Percentiles rank a stretch among this genome's conserved stretches.
Evolutionary conservation across 2,329 filamentous ascomycete genomes (phyloP).

Genomic region (Arachnomyces sp.): DNA sequence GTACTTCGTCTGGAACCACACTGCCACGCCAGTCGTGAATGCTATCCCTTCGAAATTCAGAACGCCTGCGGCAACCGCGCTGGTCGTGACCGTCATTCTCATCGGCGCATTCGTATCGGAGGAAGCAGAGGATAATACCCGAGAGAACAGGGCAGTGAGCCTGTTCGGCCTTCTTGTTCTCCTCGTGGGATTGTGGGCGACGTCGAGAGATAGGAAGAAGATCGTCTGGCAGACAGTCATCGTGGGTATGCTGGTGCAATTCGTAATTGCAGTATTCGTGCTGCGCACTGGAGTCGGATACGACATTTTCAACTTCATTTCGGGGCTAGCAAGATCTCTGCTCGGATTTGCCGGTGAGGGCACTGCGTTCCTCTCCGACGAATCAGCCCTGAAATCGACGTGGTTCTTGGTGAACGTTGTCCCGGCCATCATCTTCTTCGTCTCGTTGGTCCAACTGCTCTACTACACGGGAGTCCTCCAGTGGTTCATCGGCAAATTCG

Average conservation of each 20-base stretch:
- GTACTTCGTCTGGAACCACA: conserved; percentile 59
- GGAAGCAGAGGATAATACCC: conserved; percentile 66
- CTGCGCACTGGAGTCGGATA: conserved; percentile 70
- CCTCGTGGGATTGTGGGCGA: conserved; percentile 57
- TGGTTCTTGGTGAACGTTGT: conserved; percentile 74
- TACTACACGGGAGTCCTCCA: conserved; percentile 75
- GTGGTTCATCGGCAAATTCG: conserved; percentile 84
- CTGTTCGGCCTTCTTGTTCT: conserved; percentile 70
- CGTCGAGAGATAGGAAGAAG: conserved; percentile 59
- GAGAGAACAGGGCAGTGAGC: conserved; percentile 70
- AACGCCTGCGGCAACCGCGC: conserved; percentile 52
- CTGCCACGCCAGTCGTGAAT: conserved; percentile 49
- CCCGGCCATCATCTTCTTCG: conserved; percentile 95
- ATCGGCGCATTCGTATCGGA: conserved; percentile 66
- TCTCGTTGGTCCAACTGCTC: conserved; percentile 77
- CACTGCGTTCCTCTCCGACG: conserved; percentile 60
- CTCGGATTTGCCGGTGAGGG: conserved; percentile 69
- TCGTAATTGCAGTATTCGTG: conserved; percentile 81
- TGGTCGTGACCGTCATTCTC: conserved; percentile 65
- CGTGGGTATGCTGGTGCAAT: conserved; percentile 80
- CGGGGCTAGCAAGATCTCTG: conserved; percentile 61
- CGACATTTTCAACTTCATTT: conserved; percentile 88
- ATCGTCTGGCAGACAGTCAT: conserved; percentile 68
- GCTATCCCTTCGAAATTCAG: conserved; percentile 60
- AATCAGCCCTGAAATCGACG: conserved; percentile 29